Evolutionary conservation across 805 yeast genomes (phyloP), one percentile per base, ranked within the genome.

Genomic region (Wickerhamomyces xylosicus): DNA sequence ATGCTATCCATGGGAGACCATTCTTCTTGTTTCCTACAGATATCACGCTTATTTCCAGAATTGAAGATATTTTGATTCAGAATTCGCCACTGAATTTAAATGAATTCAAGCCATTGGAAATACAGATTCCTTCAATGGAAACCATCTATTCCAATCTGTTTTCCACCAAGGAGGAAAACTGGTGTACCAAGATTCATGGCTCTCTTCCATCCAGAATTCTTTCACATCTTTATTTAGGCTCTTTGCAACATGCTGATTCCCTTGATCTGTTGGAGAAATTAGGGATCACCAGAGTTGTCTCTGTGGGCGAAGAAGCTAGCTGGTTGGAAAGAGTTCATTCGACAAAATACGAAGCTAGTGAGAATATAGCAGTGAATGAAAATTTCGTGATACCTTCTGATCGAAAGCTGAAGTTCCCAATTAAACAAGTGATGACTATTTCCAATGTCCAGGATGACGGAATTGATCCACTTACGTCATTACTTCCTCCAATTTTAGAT

Each of bases 401-500:
- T 11, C 47, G 50, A 39, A 15, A 21, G 11, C 17, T 36, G 4
- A 25, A 42, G 3, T 38, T 47, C 2, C 49, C 52, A 57, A 22
- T 61, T 48, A 32, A 43, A n/a, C 41, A 41, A 19, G 50, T 64
- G 28, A 50, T 84, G 77, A 67, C 71, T 44, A 74, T 90, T 31
- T 71, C 74, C 44, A 79, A 85, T 50, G 65, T 90, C 28, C 87
- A 83, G 52, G 97, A 90, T 57, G 95, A 90, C 57, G 97, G 97
- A 1, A 79, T 84, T 35, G 95, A 89, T 44, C 77, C 84, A 41
- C 62, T 89, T 36, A 67, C 81, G 0, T 61, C 62, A 29, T 71
- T 81, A 3, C 63, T 89, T 34, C 75, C 78, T 13, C 68, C 69
- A 31, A 78, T 89, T 18, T 62, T 90, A 32, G 63, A 71, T 2